Base-by-base conservation (phyloP, 2,329 filamentous ascomycete species). In the Cordyceps pruinosa region DNA sequence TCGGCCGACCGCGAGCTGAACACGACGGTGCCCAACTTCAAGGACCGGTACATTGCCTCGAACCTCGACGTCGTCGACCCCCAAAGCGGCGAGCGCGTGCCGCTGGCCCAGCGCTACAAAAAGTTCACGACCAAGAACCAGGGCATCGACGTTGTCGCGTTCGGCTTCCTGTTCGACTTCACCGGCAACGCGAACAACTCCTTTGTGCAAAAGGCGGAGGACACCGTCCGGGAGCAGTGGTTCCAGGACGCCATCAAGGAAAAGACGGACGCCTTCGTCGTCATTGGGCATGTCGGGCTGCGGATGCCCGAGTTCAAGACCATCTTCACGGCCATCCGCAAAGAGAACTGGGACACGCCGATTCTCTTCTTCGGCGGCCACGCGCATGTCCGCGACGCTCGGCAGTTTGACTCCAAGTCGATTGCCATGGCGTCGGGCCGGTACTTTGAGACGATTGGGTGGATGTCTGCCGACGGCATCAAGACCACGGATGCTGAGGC, bases 161-260 rank as follows among this genome's bases (percentile, higher is more conserved):
- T 99, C 70, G 94, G 94, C 2, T 97, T 99, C 71, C 75, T 99
- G 4, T 99, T 97, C 71, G 86, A 99, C 73, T 99, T 99, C 66
- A 89, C 83, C 1, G 85, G 86, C 19, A 96, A 96, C 69, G 87
- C 88, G 57, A 94, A 96, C 69, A 97, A 97, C 70, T 96, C 90
- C 0, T 77, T 90, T 4, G 89, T 97, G 0, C 85, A 90, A 63
- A 82, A 81, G 0, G 92, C 96, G 2, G 83, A 88, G 62, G 81
- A 95, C 9, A 88, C 90, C 0, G 80, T 97, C 64, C 84, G 89
- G 67, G 85, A 96, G 69, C 72, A 83, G 7, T 99, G 94, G 94
- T 97, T 97, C 67, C 86, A 90, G 64, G 79, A 89, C 57, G 90
- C 90, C 8, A 88, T 97, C 57, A 79, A 81, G n/a, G 87, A 94